Evolutionary conservation across 257 asterid genomes (phyloP).

Genomic region (Forsythia viridissima): DNA sequence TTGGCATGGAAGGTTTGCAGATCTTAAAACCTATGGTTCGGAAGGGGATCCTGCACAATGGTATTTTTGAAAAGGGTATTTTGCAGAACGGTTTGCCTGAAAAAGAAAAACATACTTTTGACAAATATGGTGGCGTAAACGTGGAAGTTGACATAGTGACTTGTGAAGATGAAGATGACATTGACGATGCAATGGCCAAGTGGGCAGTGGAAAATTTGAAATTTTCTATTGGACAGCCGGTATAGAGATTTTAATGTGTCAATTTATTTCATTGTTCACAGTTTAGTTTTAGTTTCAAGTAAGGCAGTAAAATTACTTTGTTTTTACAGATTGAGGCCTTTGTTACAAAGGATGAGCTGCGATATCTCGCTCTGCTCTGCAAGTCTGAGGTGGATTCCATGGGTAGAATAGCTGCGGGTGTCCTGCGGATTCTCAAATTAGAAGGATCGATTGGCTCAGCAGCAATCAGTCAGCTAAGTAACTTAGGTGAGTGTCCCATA

Average conservation of each 20-base stretch:
- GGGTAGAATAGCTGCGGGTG: slow-evolving; percentile 91
- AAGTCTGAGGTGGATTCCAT: slow-evolving; percentile 86
- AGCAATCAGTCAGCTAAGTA: slow-evolving; percentile 84
- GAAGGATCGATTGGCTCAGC: slow-evolving; percentile 80
- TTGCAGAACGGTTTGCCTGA: slow-evolving; percentile 46
- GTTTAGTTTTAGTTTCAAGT: slow-evolving; percentile 18
- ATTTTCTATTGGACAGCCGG: slow-evolving; percentile 90
- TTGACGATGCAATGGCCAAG: slow-evolving; percentile 42
- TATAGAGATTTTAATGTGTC: slow-evolving; percentile 32
- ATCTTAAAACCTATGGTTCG: slow-evolving; percentile 71
- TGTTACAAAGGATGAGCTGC: slow-evolving; percentile 85
- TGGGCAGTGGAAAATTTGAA: slow-evolving; percentile 79
- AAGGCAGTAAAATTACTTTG: slow-evolving; percentile 6
- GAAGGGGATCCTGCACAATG: slow-evolving; percentile 39
- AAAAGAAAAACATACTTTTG: slow-evolving; percentile 45
- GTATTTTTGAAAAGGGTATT: slow-evolving; percentile 34
- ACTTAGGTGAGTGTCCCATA: slow-evolving; percentile 60
- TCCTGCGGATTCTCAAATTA: slow-evolving; percentile 84
- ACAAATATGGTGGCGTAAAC: slow-evolving; percentile 56
- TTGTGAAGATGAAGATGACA: slow-evolving; percentile 56
- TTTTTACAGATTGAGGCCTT: slow-evolving; percentile 75
- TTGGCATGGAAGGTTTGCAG: slow-evolving; percentile 82
- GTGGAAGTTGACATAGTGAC: slow-evolving; percentile 70
- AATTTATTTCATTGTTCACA: not conserved
- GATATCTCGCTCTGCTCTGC: slow-evolving; percentile 64